These are phyloP conservation scores for Lactarius vividus DNA, from an alignment of 768 basidiomycete species.

Conservation along the genomic window DNA sequence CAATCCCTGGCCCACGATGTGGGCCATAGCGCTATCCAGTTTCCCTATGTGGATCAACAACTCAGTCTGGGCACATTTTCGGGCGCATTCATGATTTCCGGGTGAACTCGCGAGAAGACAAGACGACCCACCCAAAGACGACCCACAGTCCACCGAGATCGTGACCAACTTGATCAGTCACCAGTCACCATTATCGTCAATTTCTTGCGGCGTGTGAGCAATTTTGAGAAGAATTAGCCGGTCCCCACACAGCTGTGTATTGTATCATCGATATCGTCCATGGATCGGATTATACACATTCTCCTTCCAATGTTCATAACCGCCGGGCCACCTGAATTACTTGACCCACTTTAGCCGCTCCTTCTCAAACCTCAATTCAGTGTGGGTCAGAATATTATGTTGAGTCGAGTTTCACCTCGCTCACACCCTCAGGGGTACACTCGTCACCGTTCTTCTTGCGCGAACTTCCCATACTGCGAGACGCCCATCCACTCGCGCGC, in stretches of 20 bases:
- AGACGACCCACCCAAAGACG: too few species aligned
- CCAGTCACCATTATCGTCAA: too few species aligned
- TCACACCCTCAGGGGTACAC: slow-evolving; percentile 27
- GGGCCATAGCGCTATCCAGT: background rate
- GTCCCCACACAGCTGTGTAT: background rate
- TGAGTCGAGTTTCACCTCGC: slow-evolving; percentile 21
- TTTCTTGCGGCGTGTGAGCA: too few species aligned
- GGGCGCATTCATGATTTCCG: too few species aligned
- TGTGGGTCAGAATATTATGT: background rate
- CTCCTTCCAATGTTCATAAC: slow-evolving; percentile 24
- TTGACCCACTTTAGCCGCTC: slow-evolving; percentile 24
- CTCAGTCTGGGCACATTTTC: too few species aligned
- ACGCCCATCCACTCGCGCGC: background rate
- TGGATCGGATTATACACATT: slow-evolving; percentile 26
- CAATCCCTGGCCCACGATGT: background rate
- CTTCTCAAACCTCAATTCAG: background rate
- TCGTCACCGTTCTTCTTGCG: slow-evolving; percentile 24
- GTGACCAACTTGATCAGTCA: too few species aligned
- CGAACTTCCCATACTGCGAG: slow-evolving; percentile 4
- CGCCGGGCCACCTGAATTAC: slow-evolving; percentile 28
- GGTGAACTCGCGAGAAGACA: too few species aligned
- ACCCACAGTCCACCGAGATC: background rate
- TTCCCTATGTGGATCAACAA: background rate
- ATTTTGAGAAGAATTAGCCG: too few species aligned
- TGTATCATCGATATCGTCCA: background rate